Evolutionary conservation across 139 green algal genomes (phyloP).

Genomic region (Haematococcus lacustris): DNA sequence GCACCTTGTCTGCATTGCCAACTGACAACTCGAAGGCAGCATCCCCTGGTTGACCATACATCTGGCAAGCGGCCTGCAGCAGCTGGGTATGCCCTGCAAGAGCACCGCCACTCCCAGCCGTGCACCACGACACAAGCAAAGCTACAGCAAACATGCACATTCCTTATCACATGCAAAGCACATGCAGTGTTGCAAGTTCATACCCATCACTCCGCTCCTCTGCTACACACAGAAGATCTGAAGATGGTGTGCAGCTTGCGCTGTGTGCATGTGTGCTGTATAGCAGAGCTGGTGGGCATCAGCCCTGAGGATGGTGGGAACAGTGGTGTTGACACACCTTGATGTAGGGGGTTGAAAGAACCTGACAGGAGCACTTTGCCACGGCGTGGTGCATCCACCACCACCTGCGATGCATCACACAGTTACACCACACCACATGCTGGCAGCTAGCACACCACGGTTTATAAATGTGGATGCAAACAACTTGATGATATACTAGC

Average conservation of each 20-base stretch:
- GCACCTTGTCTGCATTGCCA: conserved; percentile 84
- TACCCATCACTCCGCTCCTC: background rate
- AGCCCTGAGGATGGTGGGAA: too few species aligned
- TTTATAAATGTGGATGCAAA: too few species aligned
- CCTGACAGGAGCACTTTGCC: conserved; percentile 70
- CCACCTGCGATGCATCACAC: conserved; percentile 26
- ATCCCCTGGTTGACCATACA: conserved; percentile 10
- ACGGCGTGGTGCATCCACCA: conserved; percentile 54
- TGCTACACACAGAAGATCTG: background rate
- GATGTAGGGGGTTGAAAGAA: conserved; percentile 89
- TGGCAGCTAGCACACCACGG: too few species aligned
- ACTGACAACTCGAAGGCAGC: conserved; percentile 75
- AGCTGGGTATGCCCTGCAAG: conserved; percentile 34
- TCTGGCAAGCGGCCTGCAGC: conserved; percentile 18
- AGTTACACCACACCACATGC: conserved; percentile 63
- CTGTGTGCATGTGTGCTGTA: background rate
- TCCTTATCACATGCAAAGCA: background rate
- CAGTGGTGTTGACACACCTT: too few species aligned
- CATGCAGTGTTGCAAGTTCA: background rate
- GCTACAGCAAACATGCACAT: background rate
- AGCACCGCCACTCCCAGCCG: background rate
- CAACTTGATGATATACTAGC: too few species aligned
- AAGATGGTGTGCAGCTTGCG: background rate
- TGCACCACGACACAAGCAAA: background rate
- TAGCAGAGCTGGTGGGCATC: background rate